phyloP scores from a whole-genome alignment of 768 basidiomycete species.

The Termitomyces sp. region DNA sequence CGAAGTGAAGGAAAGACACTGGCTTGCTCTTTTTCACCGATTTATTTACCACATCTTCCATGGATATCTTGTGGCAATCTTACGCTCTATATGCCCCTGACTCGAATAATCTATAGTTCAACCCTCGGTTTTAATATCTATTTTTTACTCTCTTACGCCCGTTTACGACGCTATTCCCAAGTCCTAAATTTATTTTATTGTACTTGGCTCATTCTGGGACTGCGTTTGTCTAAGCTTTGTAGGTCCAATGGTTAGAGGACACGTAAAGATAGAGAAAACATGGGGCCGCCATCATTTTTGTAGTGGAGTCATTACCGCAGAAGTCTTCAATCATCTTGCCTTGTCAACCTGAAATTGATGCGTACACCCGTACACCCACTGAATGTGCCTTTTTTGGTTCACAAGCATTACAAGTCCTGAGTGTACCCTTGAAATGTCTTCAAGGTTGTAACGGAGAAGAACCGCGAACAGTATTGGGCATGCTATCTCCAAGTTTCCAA shows the following conservation, averaged over 20 bases:
- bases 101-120: neutral
- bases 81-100: slow-evolving; percentile 1
- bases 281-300: neutral
- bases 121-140: slow-evolving; percentile 6
- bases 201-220: neutral
- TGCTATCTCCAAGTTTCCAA: no score
- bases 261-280: neutral
- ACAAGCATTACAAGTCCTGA: neutral
- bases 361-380: neutral
- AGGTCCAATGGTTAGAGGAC: neutral
- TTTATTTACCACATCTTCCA: slow-evolving; percentile 4
- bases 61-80: slow-evolving; percentile 2
- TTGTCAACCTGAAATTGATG: neutral
- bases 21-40: slow-evolving; percentile 8
- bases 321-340: neutral
- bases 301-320: no score
- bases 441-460: neutral
- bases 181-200: neutral
- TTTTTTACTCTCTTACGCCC: neutral
- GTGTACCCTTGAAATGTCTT: neutral
- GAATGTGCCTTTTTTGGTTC: neutral
- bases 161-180: slow-evolving; percentile 3
- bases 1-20: slow-evolving; percentile 5
- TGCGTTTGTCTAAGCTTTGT: neutral
- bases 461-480: no score